A percentile compares a stretch with the other conserved stretches of the same genome.
Conservation (phyloP, 2,329 filamentous ascomycete species). For the Epichloe sp. region DNA sequence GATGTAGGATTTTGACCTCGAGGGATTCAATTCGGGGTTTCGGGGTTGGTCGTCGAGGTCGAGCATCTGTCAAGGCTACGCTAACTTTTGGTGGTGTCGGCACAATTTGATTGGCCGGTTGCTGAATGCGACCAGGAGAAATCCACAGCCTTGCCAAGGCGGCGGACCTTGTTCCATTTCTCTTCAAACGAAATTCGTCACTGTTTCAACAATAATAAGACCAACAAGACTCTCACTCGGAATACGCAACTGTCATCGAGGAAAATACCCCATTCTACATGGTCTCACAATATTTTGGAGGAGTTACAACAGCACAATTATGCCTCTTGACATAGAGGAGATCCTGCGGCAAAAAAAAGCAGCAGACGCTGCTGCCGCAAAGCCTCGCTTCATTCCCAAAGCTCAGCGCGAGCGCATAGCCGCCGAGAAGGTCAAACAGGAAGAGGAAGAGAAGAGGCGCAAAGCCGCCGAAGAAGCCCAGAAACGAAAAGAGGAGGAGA, state of each 20-base stretch:
- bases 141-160: constrained; percentile 7
- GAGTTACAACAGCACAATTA: constrained; percentile 5
- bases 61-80: constrained; percentile 8
- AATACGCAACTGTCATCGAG: too few species aligned
- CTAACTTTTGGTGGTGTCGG: neutral
- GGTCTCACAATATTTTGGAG: neutral
- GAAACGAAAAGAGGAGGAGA: constrained; percentile 54
- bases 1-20: neutral
- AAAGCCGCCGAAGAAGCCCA: constrained; percentile 47
- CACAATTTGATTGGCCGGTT: constrained; percentile 4
- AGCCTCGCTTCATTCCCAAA: constrained; percentile 79
- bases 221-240: too few species aligned
- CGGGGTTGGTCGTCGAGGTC: neutral
- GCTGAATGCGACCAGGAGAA: neutral
- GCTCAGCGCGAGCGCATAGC: constrained; percentile 70
- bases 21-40: neutral
- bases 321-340: constrained; percentile 67
- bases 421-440: constrained; percentile 62
- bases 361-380: constrained; percentile 69
- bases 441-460: constrained; percentile 43
- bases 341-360: constrained; percentile 74
- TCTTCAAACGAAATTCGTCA: too few species aligned
- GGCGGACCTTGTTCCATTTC: neutral
- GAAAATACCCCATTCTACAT: neutral
- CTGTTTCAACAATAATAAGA: too few species aligned